Base-by-base conservation (phyloP, 2,329 filamentous ascomycete genomes). In the Escovopsis sp. region DNA sequence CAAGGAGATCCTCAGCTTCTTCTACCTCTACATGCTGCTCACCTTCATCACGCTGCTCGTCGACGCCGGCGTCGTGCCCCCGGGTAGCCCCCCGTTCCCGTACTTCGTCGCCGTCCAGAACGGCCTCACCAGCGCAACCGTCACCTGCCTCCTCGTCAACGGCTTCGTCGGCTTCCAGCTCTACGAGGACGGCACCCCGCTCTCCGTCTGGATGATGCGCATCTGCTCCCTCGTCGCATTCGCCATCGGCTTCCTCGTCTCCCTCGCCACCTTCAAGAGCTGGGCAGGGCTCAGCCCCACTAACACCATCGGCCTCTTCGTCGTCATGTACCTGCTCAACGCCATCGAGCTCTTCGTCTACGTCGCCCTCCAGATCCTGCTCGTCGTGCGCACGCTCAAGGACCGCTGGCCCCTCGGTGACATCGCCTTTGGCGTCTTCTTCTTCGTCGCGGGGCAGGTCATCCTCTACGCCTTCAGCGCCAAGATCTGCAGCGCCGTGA, bases 111-210 rank as follows among this genome's bases (percentile, higher is more conserved):
- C 87, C 10, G 76, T 82, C 6, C 91, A 98, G 55, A 81, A 81
- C 48, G 91, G 89, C 12, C 69, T 98, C 41, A 70, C 79, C 16
- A 94, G 86, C 31, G 85, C 91, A 1, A 72, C 94, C 25, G 81
- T 91, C 58, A 89, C 86, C 24, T 93, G 83, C 59, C 70, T 98
- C 43, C 68, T 96, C 53, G 88, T 98, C 68, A 96, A 96, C 61
- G 91, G 91, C 35, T 98, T 98, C 56, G 89, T 98, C 41, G 91
- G 91, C 30, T 98, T 98, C 63, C 91, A 96, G 63, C 71, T 98
- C 11, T 98, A 98, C 61, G 91, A 98, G 63, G 91, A 98, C 55
- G 91, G 91, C 39, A 98, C 91, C 2, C 81, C 82, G 2, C 68
- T 96, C 34, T 95, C 88, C 0, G 80, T 98, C 35, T 98, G 91